Base-by-base conservation (phyloP, 2,329 filamentous ascomycete genomes). In the Lasiodiplodia sp. region DNA sequence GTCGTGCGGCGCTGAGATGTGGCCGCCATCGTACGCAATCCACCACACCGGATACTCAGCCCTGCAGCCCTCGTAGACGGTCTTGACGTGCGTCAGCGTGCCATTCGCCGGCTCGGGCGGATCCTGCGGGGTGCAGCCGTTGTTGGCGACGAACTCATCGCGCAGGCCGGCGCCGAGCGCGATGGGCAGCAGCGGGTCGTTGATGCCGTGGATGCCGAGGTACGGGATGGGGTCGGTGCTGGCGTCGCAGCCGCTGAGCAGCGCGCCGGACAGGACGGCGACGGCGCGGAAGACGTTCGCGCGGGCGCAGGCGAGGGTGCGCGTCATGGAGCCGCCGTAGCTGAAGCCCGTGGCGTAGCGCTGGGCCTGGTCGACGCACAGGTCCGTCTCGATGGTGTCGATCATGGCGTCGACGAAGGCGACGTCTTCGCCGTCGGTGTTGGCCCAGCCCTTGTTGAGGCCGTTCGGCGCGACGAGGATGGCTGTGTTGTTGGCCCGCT, bases 381-480 rank as follows among this genome's bases (percentile, higher is more conserved):
- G 78, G 31, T 79, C 76, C 6, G 72, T 70, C 69, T 82, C 78
- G 37, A 83, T 73, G 11, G 74, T 75, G 34, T 76, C 73, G 44
- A 83, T 71, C 65, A 85, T 79, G 5, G 73, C 70, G 51, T 82
- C 78, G 47, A 82, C 74, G 68, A 85, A 82, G 0, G 73, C 74
- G 51, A 83, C 71, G 64, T 84, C 83, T 57, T 82, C 77, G 14
- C 82, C 82, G 63, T 76, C 77, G 2, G 70, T 70, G 75, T 84
- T 84, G 44, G 72, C 81, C 82, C 82, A 84, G 25, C 82, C 82
- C 69, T 79, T 78, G 62, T 53, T 37, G 37, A 81, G 71, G 11
- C 82, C 82, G 55, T 83, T 74, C 25, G 83, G 83, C 0, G 80
- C 78, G 18, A 85, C 77, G 69, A 83, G 82, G 71, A 85, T 82